Evolutionary conservation across 2,329 filamentous ascomycete species (phyloP), one percentile per base, ranked within the genome.

Genomic region (Aureobasidium sp.): DNA sequence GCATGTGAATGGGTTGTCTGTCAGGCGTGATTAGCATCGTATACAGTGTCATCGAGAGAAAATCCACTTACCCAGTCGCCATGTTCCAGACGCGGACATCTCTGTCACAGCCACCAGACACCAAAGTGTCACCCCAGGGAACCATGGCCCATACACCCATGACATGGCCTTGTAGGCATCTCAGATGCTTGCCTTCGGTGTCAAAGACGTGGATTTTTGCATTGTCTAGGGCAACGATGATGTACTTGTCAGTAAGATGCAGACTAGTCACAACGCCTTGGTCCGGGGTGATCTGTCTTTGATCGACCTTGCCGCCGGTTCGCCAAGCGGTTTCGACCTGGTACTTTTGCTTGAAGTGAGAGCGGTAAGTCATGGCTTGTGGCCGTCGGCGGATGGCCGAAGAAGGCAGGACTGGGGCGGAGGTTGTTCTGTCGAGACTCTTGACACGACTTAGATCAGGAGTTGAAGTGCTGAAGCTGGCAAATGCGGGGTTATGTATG

Each of bases 91-190:
- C 94, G 62, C 94, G 84, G 31, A 99, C 94, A 72, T 99, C 94
- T 64, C 94, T 85, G 77, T 99, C 94, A 73, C 94, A 99, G 6
- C 94, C 94, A 69, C 94, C 94, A 69, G 91, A 97, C 64, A 99
- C 94, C 64, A 99, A 82, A 59, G 90, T 88, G 73, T 99, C 93
- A 64, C 90, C 93, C 90, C 92, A 97, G 7, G 94, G 94, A 27
- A 99, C 91, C 93, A 99, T 97, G 53, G 94, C 94, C 94, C 94
- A 99, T 22, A 99, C 94, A 44, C 94, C 94, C 94, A 99, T 99
- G 48, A 97, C 90, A 77, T 99, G 94, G 12, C 94, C 94, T 71
- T 94, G 88, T 31, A 99, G 78, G 2, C 91, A 96, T 73, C 91
- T 90, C 69, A 96, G 87, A 66, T 91, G 86, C 68, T 91, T 87